Evolutionary conservation across 2,329 filamentous ascomycete genomes (phyloP), one percentile per base, ranked within the genome.

Genomic region (Arthroderma sp.): DNA sequence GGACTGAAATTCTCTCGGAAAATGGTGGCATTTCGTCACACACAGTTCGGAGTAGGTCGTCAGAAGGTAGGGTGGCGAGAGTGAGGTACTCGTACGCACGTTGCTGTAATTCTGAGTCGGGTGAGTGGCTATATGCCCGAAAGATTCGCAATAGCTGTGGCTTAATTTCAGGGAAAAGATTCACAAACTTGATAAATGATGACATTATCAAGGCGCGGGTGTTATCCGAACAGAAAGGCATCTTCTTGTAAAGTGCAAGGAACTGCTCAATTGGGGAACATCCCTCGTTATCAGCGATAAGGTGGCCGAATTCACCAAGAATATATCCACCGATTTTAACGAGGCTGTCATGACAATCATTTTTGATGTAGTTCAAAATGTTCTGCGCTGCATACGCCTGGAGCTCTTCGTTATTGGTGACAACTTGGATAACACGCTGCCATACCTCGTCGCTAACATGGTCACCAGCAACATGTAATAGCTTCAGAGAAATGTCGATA

Each of bases 11-110:
- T 48, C 93, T 75, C 63, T 98, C 88, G 0, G 91, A 93, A 66
- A 96, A 98, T 0, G 91, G 88, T 2, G 91, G 91, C 93, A 98
- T 98, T 63, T 98, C 91, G 55, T 98, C 91, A 62, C 88, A 94
- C 4, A 98, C 81, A 0, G 91, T 96, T 42, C 91, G 79, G 8
- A 98, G 72, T 5, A 98, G 74, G 52, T 96, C 88, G 56, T 98
- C 91, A 0, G 86, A 86, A 0, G 86, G 83, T 61, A 93, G 74
- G 31, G 77, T 88, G 11, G 87, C 86, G 50, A 98, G 72, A 0
- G 83, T 80, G 48, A 95, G 72, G 62, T 96, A 98, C 62, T 98
- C 91, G 66, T 87, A 98, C 9, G 91, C 89, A 65, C 91, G 74
- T 67, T 98, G 91, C 63, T 98, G 91, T 52, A 98, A 72, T 62